Evolutionary conservation across 441 rosid species (phyloP).

Genomic region (Euphorbia schlechtendalii): DNA sequence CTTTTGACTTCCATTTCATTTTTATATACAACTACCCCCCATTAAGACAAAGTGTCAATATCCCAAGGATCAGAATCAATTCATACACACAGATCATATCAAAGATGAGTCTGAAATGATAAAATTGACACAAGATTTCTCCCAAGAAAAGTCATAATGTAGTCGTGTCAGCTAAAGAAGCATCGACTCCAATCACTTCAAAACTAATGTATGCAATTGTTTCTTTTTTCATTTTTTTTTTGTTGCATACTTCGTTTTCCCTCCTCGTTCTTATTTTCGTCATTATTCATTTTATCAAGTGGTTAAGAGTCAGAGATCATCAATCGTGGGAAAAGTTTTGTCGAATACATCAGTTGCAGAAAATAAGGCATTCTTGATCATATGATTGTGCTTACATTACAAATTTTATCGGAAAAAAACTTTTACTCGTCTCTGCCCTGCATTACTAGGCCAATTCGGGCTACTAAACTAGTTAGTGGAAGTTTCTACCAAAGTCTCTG

Average conservation of each 20-base stretch:
- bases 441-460: not conserved
- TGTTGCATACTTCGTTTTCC: not conserved
- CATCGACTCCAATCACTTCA: slow-evolving; percentile 54
- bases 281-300: slow-evolving; percentile 36
- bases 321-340: slow-evolving; percentile 74
- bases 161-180: slow-evolving; percentile 71
- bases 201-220: slow-evolving; percentile 92
- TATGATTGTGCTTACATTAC: not conserved
- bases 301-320: slow-evolving; percentile 64
- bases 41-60: no score
- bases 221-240: slow-evolving; percentile 22
- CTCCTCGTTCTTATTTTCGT: not conserved
- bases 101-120: no score
- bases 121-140: slow-evolving; percentile 66
- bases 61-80: slow-evolving; percentile 38
- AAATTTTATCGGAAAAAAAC: not conserved
- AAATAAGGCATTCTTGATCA: slow-evolving; percentile 55
- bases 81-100: no score
- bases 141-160: slow-evolving; percentile 68
- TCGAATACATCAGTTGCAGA: slow-evolving; percentile 75
- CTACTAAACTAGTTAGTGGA: slow-evolving; percentile 73
- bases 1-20: slow-evolving; percentile 69
- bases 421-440: no score
- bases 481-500: slow-evolving; percentile 46
- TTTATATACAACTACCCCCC: slow-evolving; percentile 38